Evolutionary conservation across 2,329 filamentous ascomycete genomes (phyloP), one percentile per base, ranked within the genome.

Genomic region (Paracamarosporium sp.): DNA sequence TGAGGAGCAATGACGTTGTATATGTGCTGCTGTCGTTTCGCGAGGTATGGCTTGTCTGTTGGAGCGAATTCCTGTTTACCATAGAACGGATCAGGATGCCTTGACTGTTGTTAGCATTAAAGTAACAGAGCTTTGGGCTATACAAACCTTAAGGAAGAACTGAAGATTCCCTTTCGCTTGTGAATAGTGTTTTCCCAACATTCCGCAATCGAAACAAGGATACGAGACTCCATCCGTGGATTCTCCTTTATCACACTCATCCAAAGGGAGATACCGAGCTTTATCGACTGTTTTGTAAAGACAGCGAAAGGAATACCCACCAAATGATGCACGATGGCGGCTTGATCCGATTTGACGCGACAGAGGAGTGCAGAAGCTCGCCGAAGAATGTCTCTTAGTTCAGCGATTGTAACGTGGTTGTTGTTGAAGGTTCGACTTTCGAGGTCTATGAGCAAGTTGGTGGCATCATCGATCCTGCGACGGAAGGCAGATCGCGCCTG

Each of bases 221-320:
- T 87, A 59, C 93, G 88, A 8, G 94, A 86, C 75, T 97, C 93
- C 77, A 97, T 89, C 55, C 86, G 86, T 2, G 93, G 91, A 69
- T 97, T 98, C 75, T 99, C 95, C 68, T 98, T 95, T 70, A 98
- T 96, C 13, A 98, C 91, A 25, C 95, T 95, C 59, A 97, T 87
- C 95, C 95, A 99, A 6, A 99, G 81, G 4, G 95, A 97, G 33
- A 97, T 90, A 5, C 95, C 96, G 50, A 98, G 86, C 73, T 97
- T 96, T 74, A 99, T 95, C 1, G 93, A 95, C 70, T 96, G 91
- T 74, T 96, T 97, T 5, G 90, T 96, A 74, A 99, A 98, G 45
- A 97, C 86, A 38, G 87, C 86, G 76, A 99, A 99, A 0, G 95
- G 96, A 59, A 99, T 95, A 65, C 87, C 89, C 61, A 99, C 94